Evolutionary conservation across 2,329 filamentous ascomycete genomes (phyloP).

Genomic region (Fonsecaea pedrosoi): DNA sequence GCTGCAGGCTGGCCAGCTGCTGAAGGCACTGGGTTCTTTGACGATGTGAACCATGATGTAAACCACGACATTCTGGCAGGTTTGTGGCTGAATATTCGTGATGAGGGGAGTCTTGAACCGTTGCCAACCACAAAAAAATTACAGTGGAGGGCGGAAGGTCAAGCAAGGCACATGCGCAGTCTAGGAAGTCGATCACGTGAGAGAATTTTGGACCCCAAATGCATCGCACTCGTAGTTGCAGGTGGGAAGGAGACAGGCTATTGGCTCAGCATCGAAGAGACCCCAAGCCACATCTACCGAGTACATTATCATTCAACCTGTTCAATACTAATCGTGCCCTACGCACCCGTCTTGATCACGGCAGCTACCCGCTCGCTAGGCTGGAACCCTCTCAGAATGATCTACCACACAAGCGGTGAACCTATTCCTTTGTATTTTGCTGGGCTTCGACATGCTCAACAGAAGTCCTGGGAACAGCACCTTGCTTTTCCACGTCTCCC

Average conservation of each 20-base stretch:
- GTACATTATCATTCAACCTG: neutral
- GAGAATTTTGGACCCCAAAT: neutral
- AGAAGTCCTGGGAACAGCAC: neutral
- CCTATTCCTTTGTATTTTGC: neutral
- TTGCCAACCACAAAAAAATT: neutral
- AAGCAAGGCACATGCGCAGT: neutral
- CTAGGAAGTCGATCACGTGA: neutral
- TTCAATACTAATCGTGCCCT: neutral
- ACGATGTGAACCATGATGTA: conserved; percentile 33
- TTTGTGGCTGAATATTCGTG: neutral
- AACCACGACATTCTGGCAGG: conserved; percentile 39
- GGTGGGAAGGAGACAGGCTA: neutral
- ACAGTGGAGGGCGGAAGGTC: neutral
- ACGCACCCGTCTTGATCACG: neutral
- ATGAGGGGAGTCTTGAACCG: neutral
- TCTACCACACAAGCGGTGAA: neutral
- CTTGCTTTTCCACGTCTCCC: conserved; percentile 16
- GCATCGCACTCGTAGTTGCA: neutral
- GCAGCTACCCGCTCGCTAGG: neutral
- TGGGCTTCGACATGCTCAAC: conserved; percentile 15
- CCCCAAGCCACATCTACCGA: neutral
- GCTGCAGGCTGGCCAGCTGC: conserved; percentile 8
- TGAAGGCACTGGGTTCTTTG: conserved; percentile 24
- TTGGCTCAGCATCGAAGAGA: neutral
- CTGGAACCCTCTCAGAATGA: neutral